Evolutionary conservation across 164 flowering plant genomes (phyloP), one percentile per base, ranked within the genome.

Genomic region (Brasenia schreberi): DNA sequence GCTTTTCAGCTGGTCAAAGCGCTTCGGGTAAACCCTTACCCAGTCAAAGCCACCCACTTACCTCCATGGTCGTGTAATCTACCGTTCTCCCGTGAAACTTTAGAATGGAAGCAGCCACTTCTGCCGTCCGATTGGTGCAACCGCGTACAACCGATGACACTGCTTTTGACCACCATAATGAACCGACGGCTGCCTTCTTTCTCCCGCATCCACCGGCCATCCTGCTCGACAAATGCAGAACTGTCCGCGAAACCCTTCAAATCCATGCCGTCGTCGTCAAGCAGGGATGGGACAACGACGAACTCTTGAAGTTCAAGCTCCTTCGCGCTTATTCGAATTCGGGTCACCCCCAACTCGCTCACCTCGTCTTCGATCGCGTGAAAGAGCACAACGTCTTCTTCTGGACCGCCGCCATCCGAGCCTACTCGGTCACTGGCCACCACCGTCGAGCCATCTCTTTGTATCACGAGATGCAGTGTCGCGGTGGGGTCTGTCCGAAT

Each of bases 251-350:
- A 53, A 69, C 79, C 14, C 85, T 69, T 65, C 90, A 84, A 72
- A 71, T 83, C 80, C 97, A 91, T 76, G 97, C 92, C 2, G 78
- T 69, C 27, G 72, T 86, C 64, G 77, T 87, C 77, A 87, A 87
- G 44, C 81, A 78, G 67, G 79, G 80, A 64, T 78, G 79, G 61
- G 69, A 80, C 45, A 68, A 65, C 45, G 68, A 86, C 83, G 81
- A 82, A 43, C 68, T 79, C 64, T 58, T 87, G 18, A 78, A 72
- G 71, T 84, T 87, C 83, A 87, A 89, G 79, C 96, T 89, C 74
- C 96, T 82, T 44, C 86, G 85, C 64, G 77, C 90, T 9, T 92
- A 87, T 77, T 72, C 94, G 62, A 76, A 83, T 10, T 74, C 81
- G 42, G 75, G 79, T 59, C 86, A 71, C 67, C 83, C 87, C 53